These are phyloP conservation scores for Garcia nutans DNA, from an alignment of 345 rosid genomes.

Conservation along the genomic window DNA sequence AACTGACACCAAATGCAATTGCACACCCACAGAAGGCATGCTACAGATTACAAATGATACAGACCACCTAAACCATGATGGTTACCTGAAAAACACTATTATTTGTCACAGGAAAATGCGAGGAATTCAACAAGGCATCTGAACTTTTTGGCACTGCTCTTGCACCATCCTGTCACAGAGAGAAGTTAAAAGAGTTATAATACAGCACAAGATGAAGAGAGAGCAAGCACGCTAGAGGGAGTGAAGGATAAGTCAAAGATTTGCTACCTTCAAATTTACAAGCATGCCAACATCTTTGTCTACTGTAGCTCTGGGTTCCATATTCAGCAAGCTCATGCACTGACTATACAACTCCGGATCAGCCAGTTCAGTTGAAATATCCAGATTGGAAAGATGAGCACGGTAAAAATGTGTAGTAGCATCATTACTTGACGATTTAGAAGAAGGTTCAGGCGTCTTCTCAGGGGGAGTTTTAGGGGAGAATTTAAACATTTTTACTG, in stretches of 20 bases:
- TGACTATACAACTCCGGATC: constrained; percentile 56
- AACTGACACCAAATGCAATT: not conserved
- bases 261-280: constrained; percentile 65
- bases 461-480: constrained; percentile 36
- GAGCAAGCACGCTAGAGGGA: not conserved
- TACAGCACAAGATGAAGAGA: constrained; percentile 5
- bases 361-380: constrained; percentile 75
- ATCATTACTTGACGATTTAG: constrained; percentile 33
- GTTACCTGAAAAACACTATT: constrained; percentile 70
- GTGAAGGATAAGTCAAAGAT: not conserved
- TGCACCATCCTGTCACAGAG: constrained; percentile 59
- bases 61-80: not conserved
- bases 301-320: constrained; percentile 33
- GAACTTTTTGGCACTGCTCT: constrained; percentile 55
- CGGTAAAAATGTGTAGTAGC: constrained; percentile 25
- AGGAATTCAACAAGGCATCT: constrained; percentile 37
- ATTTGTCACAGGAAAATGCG: constrained; percentile 53
- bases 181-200: constrained; percentile 12
- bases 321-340: constrained; percentile 44
- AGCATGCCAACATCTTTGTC: constrained; percentile 45
- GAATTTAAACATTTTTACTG: constrained; percentile 41
- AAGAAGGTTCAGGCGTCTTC: constrained; percentile 38
- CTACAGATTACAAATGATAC: not conserved
- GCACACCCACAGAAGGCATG: not conserved
- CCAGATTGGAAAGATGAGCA: constrained; percentile 80